Conservation (phyloP, 2,329 filamentous ascomycete species). For the Sporothrix euskadiensis region DNA sequence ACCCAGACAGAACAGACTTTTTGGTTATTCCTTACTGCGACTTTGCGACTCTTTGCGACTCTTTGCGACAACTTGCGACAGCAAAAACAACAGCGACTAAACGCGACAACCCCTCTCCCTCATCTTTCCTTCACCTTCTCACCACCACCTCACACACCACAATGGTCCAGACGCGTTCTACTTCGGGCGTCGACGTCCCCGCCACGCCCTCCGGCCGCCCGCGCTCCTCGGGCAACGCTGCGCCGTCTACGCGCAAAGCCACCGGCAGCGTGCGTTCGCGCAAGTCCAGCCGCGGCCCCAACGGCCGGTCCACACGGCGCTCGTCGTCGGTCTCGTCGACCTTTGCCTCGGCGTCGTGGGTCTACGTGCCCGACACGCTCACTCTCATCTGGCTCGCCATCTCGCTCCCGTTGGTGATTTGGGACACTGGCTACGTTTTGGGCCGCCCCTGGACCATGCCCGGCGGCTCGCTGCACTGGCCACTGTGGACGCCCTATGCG, state of each 20-base stretch:
- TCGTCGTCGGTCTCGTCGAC: constrained; percentile 23
- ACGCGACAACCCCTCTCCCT: not conserved
- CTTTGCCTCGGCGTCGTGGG: constrained; percentile 38
- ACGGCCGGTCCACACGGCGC: not conserved
- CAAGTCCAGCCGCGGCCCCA: constrained; percentile 4
- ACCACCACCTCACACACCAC: not conserved
- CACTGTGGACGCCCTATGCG: constrained; percentile 74
- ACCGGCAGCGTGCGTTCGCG: constrained; percentile 18
- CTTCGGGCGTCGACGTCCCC: constrained; percentile 33
- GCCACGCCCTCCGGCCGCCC: constrained; percentile 28
- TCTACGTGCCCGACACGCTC: constrained; percentile 48
- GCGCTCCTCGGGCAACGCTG: constrained; percentile 24
- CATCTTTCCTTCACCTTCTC: not conserved
- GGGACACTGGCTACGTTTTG: constrained; percentile 80
- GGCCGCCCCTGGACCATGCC: constrained; percentile 80
- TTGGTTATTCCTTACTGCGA: not conserved
- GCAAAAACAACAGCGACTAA: not conserved
- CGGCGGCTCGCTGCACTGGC: constrained; percentile 69
- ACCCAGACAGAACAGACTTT: not conserved
- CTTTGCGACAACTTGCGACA: not conserved
- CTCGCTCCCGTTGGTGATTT: constrained; percentile 75
- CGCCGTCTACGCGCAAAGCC: constrained; percentile 26
- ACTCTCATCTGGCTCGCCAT: constrained; percentile 70
- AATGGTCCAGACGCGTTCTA: constrained; percentile 35
- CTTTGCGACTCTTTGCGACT: not conserved